These are phyloP conservation scores for Wickerhamiella qilinensis DNA, from an alignment of 805 yeast genomes.

Conservation along the genomic window DNA sequence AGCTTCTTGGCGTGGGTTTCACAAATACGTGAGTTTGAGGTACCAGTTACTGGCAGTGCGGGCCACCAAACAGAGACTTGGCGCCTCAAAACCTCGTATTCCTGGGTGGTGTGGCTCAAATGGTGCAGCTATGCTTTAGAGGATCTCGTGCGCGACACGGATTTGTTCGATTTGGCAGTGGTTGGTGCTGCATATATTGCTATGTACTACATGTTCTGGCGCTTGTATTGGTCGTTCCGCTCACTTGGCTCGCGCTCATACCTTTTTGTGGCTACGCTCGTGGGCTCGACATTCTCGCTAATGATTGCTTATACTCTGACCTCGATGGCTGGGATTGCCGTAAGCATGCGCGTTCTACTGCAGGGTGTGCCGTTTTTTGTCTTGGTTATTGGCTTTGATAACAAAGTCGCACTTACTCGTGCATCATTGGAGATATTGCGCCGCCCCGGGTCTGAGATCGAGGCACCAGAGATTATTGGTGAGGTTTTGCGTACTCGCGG, in stretches of 20 bases:
- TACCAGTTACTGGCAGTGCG: conserved; percentile 24
- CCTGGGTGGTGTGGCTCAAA: not conserved
- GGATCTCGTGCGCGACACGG: conserved; percentile 41
- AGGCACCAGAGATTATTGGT: conserved; percentile 30
- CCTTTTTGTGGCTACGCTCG: conserved; percentile 65
- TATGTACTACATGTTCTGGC: conserved; percentile 69
- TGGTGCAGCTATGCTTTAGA: conserved; percentile 15
- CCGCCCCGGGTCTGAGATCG: conserved; percentile 13
- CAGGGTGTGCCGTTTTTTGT: conserved; percentile 92
- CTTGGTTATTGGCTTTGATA: conserved; percentile 81
- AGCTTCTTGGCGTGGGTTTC: conserved; percentile 19
- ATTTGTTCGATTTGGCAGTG: conserved; percentile 67
- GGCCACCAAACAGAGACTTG: conserved; percentile 21
- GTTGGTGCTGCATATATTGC: conserved; percentile 70
- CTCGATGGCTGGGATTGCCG: conserved; percentile 37
- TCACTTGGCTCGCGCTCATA: conserved; percentile 71
- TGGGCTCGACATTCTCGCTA: conserved; percentile 71
- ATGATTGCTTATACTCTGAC: conserved; percentile 58
- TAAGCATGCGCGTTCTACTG: conserved; percentile 58
- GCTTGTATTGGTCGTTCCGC: conserved; percentile 61
- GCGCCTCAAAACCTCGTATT: conserved; percentile 25
- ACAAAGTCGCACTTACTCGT: conserved; percentile 54
- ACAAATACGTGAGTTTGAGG: conserved; percentile 14
- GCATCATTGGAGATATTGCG: conserved; percentile 22
- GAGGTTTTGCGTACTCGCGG: conserved; percentile 24